A percentile compares a stretch with the other conserved stretches of the same genome.
phyloP scores from a whole-genome alignment of 2,329 filamentous ascomycete genomes.

The Fusarium sp. region DNA sequence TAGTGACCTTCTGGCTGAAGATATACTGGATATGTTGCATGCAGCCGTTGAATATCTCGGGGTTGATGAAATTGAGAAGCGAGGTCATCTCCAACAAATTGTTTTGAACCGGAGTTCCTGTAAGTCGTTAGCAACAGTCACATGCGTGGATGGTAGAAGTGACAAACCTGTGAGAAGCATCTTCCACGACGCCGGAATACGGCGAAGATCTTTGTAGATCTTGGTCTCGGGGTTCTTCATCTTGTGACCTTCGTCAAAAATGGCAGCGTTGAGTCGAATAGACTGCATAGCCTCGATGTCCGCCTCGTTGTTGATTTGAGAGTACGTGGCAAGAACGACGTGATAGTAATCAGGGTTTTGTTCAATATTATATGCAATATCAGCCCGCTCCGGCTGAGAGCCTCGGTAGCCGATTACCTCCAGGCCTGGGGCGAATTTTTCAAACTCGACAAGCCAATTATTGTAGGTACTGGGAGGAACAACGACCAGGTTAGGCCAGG shows the following conservation, averaged over 20 bases:
- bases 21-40: conserved; percentile 85
- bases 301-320: conserved; percentile 66
- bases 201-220: conserved; percentile 82
- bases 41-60: conserved; percentile 81
- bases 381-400: conserved; percentile 73
- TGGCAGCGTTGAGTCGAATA: conserved; percentile 66
- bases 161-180: conserved; percentile 73
- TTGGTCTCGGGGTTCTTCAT: conserved; percentile 90
- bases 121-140: conserved; percentile 52
- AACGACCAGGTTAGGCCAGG: conserved; percentile 84
- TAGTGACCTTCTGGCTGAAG: conserved; percentile 92
- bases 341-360: conserved; percentile 75
- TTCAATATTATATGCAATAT: conserved; percentile 75
- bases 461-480: conserved; percentile 94
- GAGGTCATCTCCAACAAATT: conserved; percentile 93
- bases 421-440: conserved; percentile 84
- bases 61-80: conserved; percentile 94
- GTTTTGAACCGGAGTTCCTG: conserved; percentile 93
- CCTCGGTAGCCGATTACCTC: conserved; percentile 80
- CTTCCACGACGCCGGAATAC: conserved; percentile 84
- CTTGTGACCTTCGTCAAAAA: conserved; percentile 96
- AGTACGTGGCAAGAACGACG: conserved; percentile 71
- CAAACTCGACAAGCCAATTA: conserved; percentile 94
- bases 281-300: conserved; percentile 65
- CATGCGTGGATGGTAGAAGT: background rate